These are phyloP conservation scores for Zymoseptoria crescenta DNA, from an alignment of 2,329 filamentous ascomycete genomes.

Conservation along the genomic window DNA sequence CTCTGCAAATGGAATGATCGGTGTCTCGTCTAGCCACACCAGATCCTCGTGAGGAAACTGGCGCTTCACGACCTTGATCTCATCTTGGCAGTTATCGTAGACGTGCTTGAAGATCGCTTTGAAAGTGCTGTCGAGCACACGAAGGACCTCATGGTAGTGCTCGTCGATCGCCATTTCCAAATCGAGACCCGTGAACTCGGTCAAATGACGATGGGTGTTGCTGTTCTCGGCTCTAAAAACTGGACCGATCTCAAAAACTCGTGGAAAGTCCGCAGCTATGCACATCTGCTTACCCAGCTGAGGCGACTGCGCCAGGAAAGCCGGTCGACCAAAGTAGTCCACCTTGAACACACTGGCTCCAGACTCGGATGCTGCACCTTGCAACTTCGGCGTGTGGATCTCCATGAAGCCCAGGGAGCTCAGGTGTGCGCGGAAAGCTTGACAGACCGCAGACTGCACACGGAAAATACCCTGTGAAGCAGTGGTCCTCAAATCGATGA, in stretches of 20 bases:
- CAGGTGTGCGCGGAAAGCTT: constrained; percentile 69
- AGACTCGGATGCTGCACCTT: constrained; percentile 83
- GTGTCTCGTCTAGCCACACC: constrained; percentile 78
- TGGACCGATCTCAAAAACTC: constrained; percentile 81
- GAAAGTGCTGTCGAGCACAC: constrained; percentile 69
- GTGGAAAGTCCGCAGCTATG: constrained; percentile 79
- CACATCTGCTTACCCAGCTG: constrained; percentile 91
- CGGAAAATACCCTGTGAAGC: constrained; percentile 83
- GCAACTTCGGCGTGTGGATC: constrained; percentile 88
- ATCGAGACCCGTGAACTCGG: constrained; percentile 89
- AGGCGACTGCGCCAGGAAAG: constrained; percentile 85
- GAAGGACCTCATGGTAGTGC: constrained; percentile 81
- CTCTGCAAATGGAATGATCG: constrained; percentile 70
- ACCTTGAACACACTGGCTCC: constrained; percentile 86
- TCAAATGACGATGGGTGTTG: constrained; percentile 89
- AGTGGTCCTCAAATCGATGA: constrained; percentile 79
- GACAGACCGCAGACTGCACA: constrained; percentile 71
- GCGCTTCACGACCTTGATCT: constrained; percentile 71
- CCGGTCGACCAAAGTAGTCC: constrained; percentile 80
- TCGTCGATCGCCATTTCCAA: constrained; percentile 86
- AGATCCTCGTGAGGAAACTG: constrained; percentile 83
- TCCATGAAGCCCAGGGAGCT: constrained; percentile 76
- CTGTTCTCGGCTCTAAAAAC: constrained; percentile 94
- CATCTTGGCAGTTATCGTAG: constrained; percentile 59
- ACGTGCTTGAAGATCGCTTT: constrained; percentile 70